Conservation (phyloP, 2,329 filamentous ascomycete genomes). For the Metarhizium guizhouense region DNA sequence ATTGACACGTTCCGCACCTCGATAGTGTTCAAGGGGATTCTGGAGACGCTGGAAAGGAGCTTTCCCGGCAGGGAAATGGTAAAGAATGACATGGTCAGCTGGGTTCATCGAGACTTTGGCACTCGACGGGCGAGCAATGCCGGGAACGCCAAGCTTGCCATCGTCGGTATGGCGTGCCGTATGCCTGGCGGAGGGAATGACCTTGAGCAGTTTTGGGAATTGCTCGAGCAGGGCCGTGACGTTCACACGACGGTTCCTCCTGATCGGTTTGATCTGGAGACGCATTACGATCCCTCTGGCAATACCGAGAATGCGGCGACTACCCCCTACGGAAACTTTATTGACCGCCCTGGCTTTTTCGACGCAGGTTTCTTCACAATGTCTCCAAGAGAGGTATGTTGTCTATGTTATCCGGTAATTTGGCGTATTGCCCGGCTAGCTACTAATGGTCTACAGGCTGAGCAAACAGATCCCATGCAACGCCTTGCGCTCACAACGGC, state of each 20-base stretch:
- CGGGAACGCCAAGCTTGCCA: constrained; percentile 1
- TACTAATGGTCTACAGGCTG: constrained; percentile 8
- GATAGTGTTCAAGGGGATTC: too few relatives aligned
- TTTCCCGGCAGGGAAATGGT: too few relatives aligned
- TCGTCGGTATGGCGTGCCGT: neutral
- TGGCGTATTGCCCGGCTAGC: too few relatives aligned
- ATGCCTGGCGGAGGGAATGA: neutral
- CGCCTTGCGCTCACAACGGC: neutral
- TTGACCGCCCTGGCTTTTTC: constrained; percentile 55
- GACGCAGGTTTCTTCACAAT: constrained; percentile 64
- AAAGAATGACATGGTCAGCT: too few relatives aligned
- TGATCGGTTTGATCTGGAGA: neutral
- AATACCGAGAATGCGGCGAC: neutral
- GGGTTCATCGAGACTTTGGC: too few relatives aligned
- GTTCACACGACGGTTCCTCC: neutral
- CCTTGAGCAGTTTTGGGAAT: neutral
- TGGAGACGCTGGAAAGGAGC: too few relatives aligned
- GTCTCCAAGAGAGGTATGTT: constrained; percentile 53
- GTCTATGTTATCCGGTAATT: too few relatives aligned
- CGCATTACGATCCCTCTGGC: neutral
- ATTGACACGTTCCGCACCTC: too few relatives aligned
- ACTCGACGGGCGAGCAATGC: too few relatives aligned
- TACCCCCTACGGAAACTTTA: constrained; percentile 23
- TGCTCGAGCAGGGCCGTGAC: neutral
- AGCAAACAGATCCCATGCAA: constrained; percentile 40